A percentile compares a stretch with the other conserved stretches of the same genome.
Evolutionary conservation across 192 early-diverging fungal species (phyloP).

Genomic region (Ambispora gerdemannii): DNA sequence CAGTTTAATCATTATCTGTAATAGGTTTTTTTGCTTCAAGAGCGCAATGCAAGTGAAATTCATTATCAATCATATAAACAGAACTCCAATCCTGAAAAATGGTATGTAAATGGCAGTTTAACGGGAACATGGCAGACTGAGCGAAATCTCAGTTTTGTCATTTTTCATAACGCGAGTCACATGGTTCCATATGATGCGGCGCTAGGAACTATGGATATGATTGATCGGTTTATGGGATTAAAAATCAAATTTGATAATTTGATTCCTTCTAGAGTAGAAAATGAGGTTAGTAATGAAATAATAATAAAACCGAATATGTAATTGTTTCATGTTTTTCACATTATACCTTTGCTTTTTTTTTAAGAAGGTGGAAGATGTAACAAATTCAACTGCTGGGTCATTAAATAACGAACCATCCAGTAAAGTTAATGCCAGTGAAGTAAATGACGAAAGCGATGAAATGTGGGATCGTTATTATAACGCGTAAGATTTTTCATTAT

Average conservation of each 20-base stretch:
- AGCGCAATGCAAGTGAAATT: neutral
- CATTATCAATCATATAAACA: constrained; percentile 26
- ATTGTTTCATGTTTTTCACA: too few species aligned
- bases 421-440: constrained; percentile 17
- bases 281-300: neutral
- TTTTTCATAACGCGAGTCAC: constrained; percentile 81
- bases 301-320: too few species aligned
- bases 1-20: too few species aligned
- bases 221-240: constrained; percentile 76
- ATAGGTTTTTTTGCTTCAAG: neutral
- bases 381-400: neutral
- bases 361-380: constrained; percentile 10
- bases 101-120: constrained; percentile 45
- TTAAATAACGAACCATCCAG: too few species aligned
- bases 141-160: constrained; percentile 74
- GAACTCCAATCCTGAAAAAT: constrained; percentile 40
- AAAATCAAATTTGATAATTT: constrained; percentile 30
- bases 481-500: constrained; percentile 8
- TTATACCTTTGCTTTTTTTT: constrained; percentile 8
- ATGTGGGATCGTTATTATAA: constrained; percentile 35
- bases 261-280: constrained; percentile 30
- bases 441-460: constrained; percentile 15
- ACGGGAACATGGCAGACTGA: constrained; percentile 45
- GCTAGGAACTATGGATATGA: constrained; percentile 74
- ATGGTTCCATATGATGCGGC: constrained; percentile 92